These are phyloP conservation scores for Coniochaeta sp. DNA, from an alignment of 2,329 filamentous ascomycete genomes.

Conservation along the genomic window DNA sequence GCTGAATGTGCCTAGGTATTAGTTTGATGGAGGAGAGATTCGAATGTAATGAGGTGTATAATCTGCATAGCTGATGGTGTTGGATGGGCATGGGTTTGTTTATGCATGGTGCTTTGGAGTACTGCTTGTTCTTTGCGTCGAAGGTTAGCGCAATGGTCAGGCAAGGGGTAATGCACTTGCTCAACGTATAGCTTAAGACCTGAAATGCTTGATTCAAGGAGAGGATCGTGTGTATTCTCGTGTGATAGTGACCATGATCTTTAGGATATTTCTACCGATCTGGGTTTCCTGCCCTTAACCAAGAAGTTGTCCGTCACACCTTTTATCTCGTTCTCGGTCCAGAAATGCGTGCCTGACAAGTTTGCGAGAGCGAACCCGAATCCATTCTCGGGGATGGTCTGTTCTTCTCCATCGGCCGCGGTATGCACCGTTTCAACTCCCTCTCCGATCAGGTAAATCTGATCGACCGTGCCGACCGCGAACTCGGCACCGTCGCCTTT, in stretches of 20 bases:
- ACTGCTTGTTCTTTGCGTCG: no score
- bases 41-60: neutral
- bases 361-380: conserved; percentile 31
- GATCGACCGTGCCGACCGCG: conserved; percentile 36
- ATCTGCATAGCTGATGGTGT: neutral
- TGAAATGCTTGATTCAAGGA: neutral
- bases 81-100: neutral
- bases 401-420: conserved; percentile 4
- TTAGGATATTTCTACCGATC: neutral
- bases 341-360: conserved; percentile 28
- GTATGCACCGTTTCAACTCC: conserved; percentile 13
- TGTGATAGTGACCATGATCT: neutral
- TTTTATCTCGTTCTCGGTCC: conserved; percentile 34
- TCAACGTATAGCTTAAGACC: neutral
- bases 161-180: neutral
- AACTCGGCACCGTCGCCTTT: conserved; percentile 20
- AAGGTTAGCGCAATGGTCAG: no score
- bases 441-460: conserved; percentile 28
- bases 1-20: neutral
- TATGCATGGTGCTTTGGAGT: neutral
- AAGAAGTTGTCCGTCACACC: conserved; percentile 38
- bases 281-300: neutral
- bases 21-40: neutral
- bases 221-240: neutral
- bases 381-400: conserved; percentile 14